These are phyloP conservation scores for Kluyveromyces wickerhamii DNA, from an alignment of 805 yeast species.

Conservation along the genomic window DNA sequence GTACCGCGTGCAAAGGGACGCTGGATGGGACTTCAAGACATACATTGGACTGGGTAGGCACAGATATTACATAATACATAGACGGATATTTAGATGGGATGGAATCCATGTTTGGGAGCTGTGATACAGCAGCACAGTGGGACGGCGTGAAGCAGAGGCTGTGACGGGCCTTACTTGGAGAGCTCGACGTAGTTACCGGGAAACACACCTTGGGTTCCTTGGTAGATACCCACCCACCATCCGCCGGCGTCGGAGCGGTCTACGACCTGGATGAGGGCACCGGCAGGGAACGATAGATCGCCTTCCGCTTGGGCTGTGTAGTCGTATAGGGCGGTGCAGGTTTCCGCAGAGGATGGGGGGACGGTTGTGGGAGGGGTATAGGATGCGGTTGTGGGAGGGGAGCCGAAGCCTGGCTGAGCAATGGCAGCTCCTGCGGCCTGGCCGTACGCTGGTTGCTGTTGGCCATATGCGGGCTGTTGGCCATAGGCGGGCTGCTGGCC, in stretches of 20 bases:
- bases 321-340: conserved; percentile 87
- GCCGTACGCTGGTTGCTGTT: conserved; percentile 9
- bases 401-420: conserved; percentile 12
- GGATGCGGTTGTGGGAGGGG: conserved; percentile 15
- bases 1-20: too few species aligned
- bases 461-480: conserved; percentile 13
- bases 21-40: too few species aligned
- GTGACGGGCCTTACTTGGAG: conserved; percentile 28
- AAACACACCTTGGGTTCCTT: conserved; percentile 84
- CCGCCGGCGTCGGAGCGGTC: conserved; percentile 81
- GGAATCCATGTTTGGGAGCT: too few species aligned
- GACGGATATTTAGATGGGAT: too few species aligned
- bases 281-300: conserved; percentile 81
- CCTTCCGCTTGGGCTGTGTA: conserved; percentile 91
- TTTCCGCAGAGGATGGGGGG: conserved; percentile 37
- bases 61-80: too few species aligned
- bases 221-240: conserved; percentile 94
- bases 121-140: too few species aligned
- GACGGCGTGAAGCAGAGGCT: too few species aligned
- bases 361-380: conserved; percentile 23
- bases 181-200: conserved; percentile 95
- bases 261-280: conserved; percentile 74
- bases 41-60: too few species aligned
- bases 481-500: conserved; percentile 16
- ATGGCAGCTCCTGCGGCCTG: conserved; percentile 12